These are phyloP conservation scores for Echites panduratus DNA, from an alignment of 257 asterid genomes.

Conservation along the genomic window DNA sequence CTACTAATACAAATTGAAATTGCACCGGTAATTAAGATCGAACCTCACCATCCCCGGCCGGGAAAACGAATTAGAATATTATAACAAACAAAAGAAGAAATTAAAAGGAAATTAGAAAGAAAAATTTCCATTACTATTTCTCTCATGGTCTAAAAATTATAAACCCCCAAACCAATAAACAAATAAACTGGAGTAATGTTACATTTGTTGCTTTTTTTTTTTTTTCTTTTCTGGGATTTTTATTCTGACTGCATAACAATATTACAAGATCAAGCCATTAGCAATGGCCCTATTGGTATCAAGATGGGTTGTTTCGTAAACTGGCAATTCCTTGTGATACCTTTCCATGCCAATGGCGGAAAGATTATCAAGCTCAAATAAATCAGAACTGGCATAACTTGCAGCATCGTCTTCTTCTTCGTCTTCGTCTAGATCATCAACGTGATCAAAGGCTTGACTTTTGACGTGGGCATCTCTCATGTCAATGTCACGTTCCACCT, in stretches of 20 bases:
- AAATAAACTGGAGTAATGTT: conserved; percentile 22
- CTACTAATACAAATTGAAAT: no score
- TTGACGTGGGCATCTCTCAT: conserved; percentile 9
- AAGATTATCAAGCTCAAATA: conserved; percentile 76
- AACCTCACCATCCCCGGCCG: no score
- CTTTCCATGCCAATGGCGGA: conserved; percentile 72
- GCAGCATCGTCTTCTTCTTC: conserved; percentile 51
- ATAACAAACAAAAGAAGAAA: not conserved
- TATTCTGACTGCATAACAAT: not conserved
- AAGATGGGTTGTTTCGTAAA: conserved; percentile 68
- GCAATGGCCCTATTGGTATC: conserved; percentile 47
- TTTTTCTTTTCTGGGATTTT: conserved; percentile 1
- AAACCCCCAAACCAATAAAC: conserved; percentile 67
- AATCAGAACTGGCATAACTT: conserved; percentile 78
- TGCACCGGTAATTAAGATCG: no score
- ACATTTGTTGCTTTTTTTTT: conserved; percentile 8
- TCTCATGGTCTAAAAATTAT: conserved; percentile 28
- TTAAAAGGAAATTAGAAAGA: conserved; percentile 9
- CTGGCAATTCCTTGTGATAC: conserved; percentile 71
- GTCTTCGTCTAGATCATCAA: conserved; percentile 22
- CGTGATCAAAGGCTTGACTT: conserved; percentile 17
- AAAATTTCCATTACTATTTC: conserved; percentile 29
- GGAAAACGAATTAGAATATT: no score
- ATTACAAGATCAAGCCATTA: conserved; percentile 45
- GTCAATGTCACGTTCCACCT: not conserved